Evolutionary conservation across 805 yeast genomes (phyloP).

Genomic region (Ascoidea tarda): DNA sequence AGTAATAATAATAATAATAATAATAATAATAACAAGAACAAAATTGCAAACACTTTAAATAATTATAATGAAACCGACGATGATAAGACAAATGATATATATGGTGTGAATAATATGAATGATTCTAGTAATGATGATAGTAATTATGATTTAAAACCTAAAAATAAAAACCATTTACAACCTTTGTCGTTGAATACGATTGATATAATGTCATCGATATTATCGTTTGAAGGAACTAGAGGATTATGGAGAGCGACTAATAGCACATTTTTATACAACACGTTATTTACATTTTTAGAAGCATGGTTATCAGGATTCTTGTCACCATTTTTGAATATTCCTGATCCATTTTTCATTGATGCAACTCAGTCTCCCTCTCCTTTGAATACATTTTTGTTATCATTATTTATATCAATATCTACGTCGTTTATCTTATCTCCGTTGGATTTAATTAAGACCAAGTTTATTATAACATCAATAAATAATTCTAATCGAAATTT

Average conservation of each 20-base stretch:
- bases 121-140: constrained; percentile 1
- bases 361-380: constrained; percentile 72
- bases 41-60: background rate
- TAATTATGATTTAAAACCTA: background rate
- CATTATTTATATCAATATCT: constrained; percentile 56
- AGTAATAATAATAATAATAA: too few relatives aligned
- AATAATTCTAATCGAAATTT: constrained; percentile 14
- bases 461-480: constrained; percentile 58
- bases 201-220: constrained; percentile 49
- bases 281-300: constrained; percentile 62
- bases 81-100: too few relatives aligned
- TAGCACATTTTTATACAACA: constrained; percentile 66
- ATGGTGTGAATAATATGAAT: too few relatives aligned
- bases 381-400: constrained; percentile 45
- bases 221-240: constrained; percentile 56
- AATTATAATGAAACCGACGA: background rate
- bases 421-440: constrained; percentile 70
- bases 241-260: constrained; percentile 65
- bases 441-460: constrained; percentile 65
- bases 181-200: constrained; percentile 50
- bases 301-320: constrained; percentile 88
- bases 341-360: constrained; percentile 82
- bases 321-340: constrained; percentile 67
- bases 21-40: too few relatives aligned
- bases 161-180: constrained; percentile 22